Percentiles rank a stretch among this genome's conserved stretches.
Conservation (phyloP, 371 early-diverging fungal species). For the Umbelopsis sp. region DNA sequence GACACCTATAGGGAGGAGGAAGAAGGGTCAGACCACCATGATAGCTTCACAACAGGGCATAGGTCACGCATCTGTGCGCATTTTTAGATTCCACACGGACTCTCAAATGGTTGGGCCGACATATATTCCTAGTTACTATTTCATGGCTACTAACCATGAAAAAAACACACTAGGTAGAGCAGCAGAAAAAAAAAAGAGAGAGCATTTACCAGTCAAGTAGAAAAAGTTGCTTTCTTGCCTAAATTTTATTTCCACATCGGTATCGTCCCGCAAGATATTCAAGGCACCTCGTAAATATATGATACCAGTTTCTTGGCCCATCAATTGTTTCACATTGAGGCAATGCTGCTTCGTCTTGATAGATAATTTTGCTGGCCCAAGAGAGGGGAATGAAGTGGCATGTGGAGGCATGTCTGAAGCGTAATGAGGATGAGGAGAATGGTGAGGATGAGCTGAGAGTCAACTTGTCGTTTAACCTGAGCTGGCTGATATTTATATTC, state of each 20-base stretch:
- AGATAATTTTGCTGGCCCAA: neutral
- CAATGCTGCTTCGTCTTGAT: constrained; percentile 39
- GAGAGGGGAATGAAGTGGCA: constrained; percentile 14
- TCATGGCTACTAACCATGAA: neutral
- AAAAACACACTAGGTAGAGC: neutral
- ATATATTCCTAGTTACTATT: no score
- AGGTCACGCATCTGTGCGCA: neutral
- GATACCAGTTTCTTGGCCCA: constrained; percentile 18
- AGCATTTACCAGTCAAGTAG: constrained; percentile 50
- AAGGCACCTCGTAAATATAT: constrained; percentile 39
- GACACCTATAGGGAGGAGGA: constrained; percentile 29
- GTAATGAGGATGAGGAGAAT: constrained; percentile 7
- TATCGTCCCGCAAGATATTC: constrained; percentile 42
- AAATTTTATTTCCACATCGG: constrained; percentile 52
- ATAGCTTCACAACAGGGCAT: neutral
- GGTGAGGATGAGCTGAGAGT: constrained; percentile 10
- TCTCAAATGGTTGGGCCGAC: no score
- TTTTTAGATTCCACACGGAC: neutral
- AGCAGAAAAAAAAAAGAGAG: neutral
- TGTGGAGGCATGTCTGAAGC: constrained; percentile 34
- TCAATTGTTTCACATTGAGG: constrained; percentile 28
- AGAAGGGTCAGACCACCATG: neutral
- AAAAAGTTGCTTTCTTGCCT: constrained; percentile 60
- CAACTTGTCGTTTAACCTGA: constrained; percentile 1
- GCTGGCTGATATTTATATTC: constrained; percentile 17